Base-by-base conservation (phyloP, 257 asterid genomes). In the Linaria vulgaris region DNA sequence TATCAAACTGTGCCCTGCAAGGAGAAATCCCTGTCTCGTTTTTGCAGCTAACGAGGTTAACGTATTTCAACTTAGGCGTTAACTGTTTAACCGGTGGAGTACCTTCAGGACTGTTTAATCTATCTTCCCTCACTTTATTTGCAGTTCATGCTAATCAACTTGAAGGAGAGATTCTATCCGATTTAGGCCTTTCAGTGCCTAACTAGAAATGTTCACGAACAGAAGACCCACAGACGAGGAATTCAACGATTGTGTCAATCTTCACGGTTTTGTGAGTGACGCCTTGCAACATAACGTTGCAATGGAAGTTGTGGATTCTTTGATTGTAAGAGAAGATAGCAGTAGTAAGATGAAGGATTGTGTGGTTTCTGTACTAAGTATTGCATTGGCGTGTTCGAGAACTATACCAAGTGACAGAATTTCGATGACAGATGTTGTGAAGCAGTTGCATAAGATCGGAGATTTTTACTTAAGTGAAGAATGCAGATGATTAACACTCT, bases 1-100 rank as follows among this genome's bases (percentile, higher is more conserved):
- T 70, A 12, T 22, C 30, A 5, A 12, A 24, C 16, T 72, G 74
- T 13, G 20, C 47, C 19, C 51, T 79, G 51, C 41, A 47, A 43
- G 81, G 84, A 12, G 68, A 79, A 27, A 46, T 75, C n/a, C 79
- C 80, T 0, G 64, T 65, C 19, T 76, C 72, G 19, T 37, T 75
- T 20, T 47, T 45, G 21, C 61, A 69, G 48, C 64, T 75, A 41
- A 12, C 17, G 3, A 72, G 66, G 19, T 63, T 79, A 12, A 38
- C 15, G 58, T 69, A 46, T 38, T n/a, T 78, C 8, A 53, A 22
- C 24, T 12, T 76, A 16, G 55, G 57, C 4, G 47, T n/a, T 0
- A 76, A 80, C 50, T 22, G 13, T 11, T 34, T 79, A 1, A 65
- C 69, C 14, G 77, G 79, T 19, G n/a, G 6, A 3, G 17, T 75